Conservation (phyloP, 1,139 yeast species). For the Hansenula anomala region DNA sequence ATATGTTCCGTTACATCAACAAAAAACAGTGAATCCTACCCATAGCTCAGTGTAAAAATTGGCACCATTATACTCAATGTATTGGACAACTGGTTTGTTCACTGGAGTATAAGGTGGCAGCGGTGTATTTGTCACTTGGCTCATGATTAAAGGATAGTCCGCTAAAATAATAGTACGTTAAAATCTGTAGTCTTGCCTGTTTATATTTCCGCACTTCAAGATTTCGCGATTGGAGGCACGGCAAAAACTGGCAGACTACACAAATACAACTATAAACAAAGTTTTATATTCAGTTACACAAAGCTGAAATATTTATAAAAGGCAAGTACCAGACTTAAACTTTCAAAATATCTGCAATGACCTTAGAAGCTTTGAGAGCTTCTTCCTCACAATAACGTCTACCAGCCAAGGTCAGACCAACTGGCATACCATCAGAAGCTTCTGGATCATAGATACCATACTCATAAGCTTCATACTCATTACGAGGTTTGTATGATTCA, state of each 20-base stretch:
- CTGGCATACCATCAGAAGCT: constrained; percentile 44
- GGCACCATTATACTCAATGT: background rate
- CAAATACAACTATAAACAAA: no score
- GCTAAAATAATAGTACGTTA: no score
- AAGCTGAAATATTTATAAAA: no score
- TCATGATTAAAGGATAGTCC: no score
- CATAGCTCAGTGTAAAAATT: constrained; percentile 1
- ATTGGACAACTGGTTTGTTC: background rate
- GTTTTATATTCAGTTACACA: no score
- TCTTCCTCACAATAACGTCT: constrained; percentile 51
- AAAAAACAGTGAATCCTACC: background rate
- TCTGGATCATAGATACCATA: constrained; percentile 29
- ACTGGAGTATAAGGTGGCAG: background rate
- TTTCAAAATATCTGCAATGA: constrained; percentile 15
- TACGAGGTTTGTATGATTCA: constrained; percentile 22
- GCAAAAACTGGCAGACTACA: no score
- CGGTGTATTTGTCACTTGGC: no score
- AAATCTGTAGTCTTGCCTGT: no score
- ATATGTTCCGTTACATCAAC: no score
- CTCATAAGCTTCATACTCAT: constrained; percentile 22
- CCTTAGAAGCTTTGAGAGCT: constrained; percentile 37
- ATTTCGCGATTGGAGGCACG: no score
- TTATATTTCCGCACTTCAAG: no score
- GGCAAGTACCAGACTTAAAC: background rate
- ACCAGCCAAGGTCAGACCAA: constrained; percentile 46